A percentile compares a stretch with the other conserved stretches of the same genome.
Conservation (phyloP, 192 early-diverging fungal species). For the Coemansia sp. region DNA sequence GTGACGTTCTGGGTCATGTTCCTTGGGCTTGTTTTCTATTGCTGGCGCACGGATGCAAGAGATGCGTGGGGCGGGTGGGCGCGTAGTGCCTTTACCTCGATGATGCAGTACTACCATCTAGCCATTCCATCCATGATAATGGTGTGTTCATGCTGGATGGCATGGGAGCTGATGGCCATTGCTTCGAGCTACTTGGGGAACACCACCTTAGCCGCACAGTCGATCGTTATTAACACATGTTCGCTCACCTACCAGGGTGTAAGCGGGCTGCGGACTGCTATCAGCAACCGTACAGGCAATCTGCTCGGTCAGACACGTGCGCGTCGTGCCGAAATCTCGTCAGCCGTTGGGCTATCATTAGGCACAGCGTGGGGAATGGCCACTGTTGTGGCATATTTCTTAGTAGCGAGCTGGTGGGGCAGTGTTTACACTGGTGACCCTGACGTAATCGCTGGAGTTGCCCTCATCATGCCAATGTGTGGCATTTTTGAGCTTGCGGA, state of each 20-base stretch:
- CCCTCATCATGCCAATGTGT: conserved; percentile 74
- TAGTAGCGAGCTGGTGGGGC: conserved; percentile 52
- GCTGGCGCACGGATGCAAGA: conserved; percentile 54
- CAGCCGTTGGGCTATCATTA: conserved; percentile 30
- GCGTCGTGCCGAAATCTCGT: conserved; percentile 40
- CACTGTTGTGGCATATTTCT: conserved; percentile 18
- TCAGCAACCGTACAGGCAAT: conserved; percentile 59
- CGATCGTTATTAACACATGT: conserved; percentile 59
- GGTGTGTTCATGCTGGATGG: conserved; percentile 71
- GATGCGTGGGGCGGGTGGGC: conserved; percentile 76
- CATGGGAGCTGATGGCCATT: conserved; percentile 51
- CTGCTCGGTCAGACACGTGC: conserved; percentile 49
- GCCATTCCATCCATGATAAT: conserved; percentile 74
- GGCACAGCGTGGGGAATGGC: conserved; percentile 21
- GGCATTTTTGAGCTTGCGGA: conserved; percentile 71
- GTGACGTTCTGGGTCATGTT: conserved; percentile 77
- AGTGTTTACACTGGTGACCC: conserved; percentile 66
- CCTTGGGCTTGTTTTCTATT: conserved; percentile 64
- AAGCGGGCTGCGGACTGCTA: conserved; percentile 57
- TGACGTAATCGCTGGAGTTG: conserved; percentile 69
- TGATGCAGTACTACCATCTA: conserved; percentile 59
- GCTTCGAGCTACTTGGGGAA: conserved; percentile 60
- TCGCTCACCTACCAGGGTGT: conserved; percentile 57
- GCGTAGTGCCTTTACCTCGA: conserved; percentile 25
- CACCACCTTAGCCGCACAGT: conserved; percentile 57